These are phyloP conservation scores for Leucaena leucocephala DNA, from an alignment of 306 rosid genomes.

Conservation along the genomic window DNA sequence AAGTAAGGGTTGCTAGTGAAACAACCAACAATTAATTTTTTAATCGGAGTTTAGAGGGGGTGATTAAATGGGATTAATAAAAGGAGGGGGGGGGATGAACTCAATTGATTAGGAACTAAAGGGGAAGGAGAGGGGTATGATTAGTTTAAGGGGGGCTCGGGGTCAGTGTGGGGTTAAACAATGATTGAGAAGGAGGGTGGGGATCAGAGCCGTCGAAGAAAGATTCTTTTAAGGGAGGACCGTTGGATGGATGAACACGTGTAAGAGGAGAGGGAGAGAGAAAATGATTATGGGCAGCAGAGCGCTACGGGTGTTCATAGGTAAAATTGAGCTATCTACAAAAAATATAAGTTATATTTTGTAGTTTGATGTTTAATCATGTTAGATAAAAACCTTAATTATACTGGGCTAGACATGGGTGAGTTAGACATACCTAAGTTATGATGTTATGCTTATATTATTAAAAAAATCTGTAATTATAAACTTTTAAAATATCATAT, in stretches of 20 bases:
- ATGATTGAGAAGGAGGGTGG: slow-evolving; percentile 41
- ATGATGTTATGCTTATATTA: too few species aligned
- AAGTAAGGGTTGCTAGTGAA: slow-evolving; percentile 42
- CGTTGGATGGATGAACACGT: slow-evolving; percentile 46
- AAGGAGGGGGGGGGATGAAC: neutral
- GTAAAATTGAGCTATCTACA: too few species aligned
- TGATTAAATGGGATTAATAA: neutral
- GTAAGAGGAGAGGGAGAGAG: slow-evolving; percentile 10
- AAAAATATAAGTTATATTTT: too few species aligned
- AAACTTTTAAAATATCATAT: too few species aligned
- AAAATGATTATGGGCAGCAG: slow-evolving; percentile 35
- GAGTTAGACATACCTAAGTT: too few species aligned
- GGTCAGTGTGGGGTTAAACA: slow-evolving; percentile 36
- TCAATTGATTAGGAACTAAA: too few species aligned
- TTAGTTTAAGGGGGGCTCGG: neutral
- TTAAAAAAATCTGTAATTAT: too few species aligned
- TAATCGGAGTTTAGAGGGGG: neutral
- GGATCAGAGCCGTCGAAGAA: slow-evolving; percentile 25
- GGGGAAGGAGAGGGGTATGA: neutral
- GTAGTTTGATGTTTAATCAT: too few species aligned
- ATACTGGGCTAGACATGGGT: too few species aligned
- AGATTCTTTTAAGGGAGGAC: slow-evolving; percentile 41
- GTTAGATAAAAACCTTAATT: too few species aligned
- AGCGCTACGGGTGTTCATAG: too few species aligned
- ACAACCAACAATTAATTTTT: slow-evolving; percentile 40